These are phyloP conservation scores for Yamadazyma laniorum DNA, from an alignment of 805 yeast species.

Conservation along the genomic window DNA sequence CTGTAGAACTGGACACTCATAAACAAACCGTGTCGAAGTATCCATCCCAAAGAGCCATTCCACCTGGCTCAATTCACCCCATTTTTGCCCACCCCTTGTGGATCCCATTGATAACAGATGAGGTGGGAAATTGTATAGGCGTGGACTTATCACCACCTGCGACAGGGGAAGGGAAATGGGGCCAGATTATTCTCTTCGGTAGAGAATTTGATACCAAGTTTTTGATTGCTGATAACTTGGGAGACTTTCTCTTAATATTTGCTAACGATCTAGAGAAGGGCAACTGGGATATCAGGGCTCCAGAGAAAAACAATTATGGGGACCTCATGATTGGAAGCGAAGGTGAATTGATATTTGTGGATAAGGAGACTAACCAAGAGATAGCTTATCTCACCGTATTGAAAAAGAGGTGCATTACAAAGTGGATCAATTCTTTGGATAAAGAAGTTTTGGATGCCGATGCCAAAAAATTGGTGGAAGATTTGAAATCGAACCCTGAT, in stretches of 20 bases:
- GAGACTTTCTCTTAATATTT: conserved; percentile 76
- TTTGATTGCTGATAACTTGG: conserved; percentile 85
- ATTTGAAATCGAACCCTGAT: conserved; percentile 21
- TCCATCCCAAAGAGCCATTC: conserved; percentile 55
- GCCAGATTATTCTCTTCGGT: conserved; percentile 91
- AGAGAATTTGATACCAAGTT: conserved; percentile 90
- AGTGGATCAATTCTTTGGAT: conserved; percentile 31
- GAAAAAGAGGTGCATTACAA: conserved; percentile 28
- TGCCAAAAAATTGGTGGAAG: conserved; percentile 15
- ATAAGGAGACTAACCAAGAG: conserved; percentile 51
- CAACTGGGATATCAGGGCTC: conserved; percentile 66
- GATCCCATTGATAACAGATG: conserved; percentile 90
- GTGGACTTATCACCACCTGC: conserved; percentile 72
- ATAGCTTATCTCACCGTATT: conserved; percentile 41
- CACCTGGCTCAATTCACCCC: conserved; percentile 69
- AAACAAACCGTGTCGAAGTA: conserved; percentile 2
- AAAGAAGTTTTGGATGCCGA: conserved; percentile 16
- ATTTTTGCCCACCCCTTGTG: conserved; percentile 87
- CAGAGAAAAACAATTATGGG: conserved; percentile 42
- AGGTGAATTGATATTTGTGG: conserved; percentile 70
- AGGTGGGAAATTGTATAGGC: conserved; percentile 88
- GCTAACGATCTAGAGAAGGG: conserved; percentile 88
- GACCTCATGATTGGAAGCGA: conserved; percentile 68
- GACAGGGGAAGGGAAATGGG: conserved; percentile 62
- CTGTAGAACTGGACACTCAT: conserved; percentile 2